phyloP scores from a whole-genome alignment of 768 basidiomycete genomes.

The Russula vinacea region DNA sequence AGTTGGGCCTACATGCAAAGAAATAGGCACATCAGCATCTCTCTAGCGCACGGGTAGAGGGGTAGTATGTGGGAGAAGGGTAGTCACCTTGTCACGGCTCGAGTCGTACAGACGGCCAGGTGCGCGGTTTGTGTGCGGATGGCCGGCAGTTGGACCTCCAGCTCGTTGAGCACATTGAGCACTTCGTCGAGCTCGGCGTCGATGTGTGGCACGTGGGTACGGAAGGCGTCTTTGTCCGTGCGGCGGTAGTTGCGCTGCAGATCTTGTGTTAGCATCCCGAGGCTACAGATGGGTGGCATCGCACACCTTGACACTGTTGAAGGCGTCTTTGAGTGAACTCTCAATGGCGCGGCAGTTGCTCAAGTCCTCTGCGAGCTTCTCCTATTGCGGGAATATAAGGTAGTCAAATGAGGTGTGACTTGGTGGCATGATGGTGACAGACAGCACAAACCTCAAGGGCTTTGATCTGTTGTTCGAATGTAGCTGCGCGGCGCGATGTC shows the following conservation, averaged over 20 bases:
- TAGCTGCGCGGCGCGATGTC: slow-evolving; percentile 16
- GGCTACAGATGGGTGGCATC: slow-evolving; percentile 9
- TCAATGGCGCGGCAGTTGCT: slow-evolving; percentile 76
- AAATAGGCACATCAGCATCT: background rate
- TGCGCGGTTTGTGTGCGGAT: slow-evolving; percentile 59
- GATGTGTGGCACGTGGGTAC: slow-evolving; percentile 60
- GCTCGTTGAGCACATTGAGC: slow-evolving; percentile 51
- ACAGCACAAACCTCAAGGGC: slow-evolving; percentile 15
- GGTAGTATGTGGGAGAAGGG: background rate
- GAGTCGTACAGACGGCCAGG: slow-evolving; percentile 68
- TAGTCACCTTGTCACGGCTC: slow-evolving; percentile 59
- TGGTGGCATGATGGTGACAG: background rate
- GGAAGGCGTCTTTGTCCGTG: slow-evolving; percentile 53
- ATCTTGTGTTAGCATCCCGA: background rate
- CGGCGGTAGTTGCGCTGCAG: slow-evolving; percentile 55
- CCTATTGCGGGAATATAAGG: slow-evolving; percentile 40
- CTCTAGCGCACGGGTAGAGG: background rate
- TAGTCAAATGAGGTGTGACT: background rate
- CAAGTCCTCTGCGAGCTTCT: slow-evolving; percentile 63
- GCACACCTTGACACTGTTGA: slow-evolving; percentile 56
- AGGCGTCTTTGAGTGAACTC: slow-evolving; percentile 62
- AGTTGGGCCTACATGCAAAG: slow-evolving; percentile 53
- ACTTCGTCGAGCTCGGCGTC: slow-evolving; percentile 60
- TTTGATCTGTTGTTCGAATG: slow-evolving; percentile 21
- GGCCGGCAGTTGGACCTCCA: slow-evolving; percentile 57